Base-by-base conservation (phyloP, 176 grass and related monocot species). In the Lolium multiflorum region DNA sequence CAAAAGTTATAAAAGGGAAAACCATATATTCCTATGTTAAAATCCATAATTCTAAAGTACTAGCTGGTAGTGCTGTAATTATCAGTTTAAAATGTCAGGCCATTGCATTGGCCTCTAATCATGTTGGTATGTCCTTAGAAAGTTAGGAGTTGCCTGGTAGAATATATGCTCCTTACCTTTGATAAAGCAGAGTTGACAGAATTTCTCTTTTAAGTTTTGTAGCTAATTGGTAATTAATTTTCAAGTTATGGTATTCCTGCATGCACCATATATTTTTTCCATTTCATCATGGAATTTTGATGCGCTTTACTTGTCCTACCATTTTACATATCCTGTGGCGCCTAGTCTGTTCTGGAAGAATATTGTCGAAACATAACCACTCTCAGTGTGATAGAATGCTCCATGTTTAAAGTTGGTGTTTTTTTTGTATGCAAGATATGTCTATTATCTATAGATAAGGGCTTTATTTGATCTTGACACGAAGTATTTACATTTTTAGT, bases 401-500 rank as follows among this genome's bases (percentile, higher is more conserved):
- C 69, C 11, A 5, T 74, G 6, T 15, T 71, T 67, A 57, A 57
- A 3, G 12, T 35, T 51, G 46, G 8, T 2, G 56, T 6, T 35
- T 55, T 60, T 39, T 43, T 41, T 1, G 4, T 50, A 22, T 73
- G 6, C 46, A 2, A 54, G 48, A 57, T 78, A 9, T 65, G 15
- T 35, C 52, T 77, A 28, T n/a, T 72, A 72, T 52, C 35, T 15
- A 21, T 22, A 31, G 9, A 44, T 71, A 77, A 71, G 52, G 38
- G 15, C 3, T 79, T 49, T 79, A 58, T 87, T 68, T 83, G 3
- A 79, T 79, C 24, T 83, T 83, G 64, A 83, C 52, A 82, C 3
- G 38, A 79, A 71, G 50, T 76, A 76, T 82, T 48, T 78, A 83
- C 84, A 59, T 69, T 87, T 51, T 81, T 89, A 69, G 58, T 84